Percentiles rank a stretch among this genome's conserved stretches.
These are phyloP conservation scores for Eutypa lata DNA, from an alignment of 2,329 filamentous ascomycete genomes.

Conservation along the genomic window DNA sequence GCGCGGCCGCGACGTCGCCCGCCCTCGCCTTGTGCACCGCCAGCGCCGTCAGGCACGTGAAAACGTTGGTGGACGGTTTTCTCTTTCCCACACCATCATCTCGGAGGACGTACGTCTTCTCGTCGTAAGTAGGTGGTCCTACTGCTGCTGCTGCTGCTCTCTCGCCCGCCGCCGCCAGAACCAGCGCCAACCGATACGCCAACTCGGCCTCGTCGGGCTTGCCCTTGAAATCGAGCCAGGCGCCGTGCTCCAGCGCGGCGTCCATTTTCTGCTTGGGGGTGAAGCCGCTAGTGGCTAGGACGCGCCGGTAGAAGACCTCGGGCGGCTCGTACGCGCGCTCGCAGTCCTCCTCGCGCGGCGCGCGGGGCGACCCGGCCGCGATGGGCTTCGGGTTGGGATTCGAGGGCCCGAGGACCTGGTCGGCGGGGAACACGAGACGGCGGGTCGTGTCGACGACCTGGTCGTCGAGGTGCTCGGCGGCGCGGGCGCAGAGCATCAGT, in stretches of 20 bases:
- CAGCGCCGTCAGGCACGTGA: conserved; percentile 72
- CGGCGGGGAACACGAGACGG: conserved; percentile 65
- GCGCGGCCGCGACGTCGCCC: conserved; percentile 63
- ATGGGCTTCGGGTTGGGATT: conserved; percentile 78
- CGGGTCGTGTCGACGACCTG: conserved; percentile 69
- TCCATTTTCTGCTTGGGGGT: conserved; percentile 74
- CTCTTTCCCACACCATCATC: conserved; percentile 42
- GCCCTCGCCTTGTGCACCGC: conserved; percentile 73
- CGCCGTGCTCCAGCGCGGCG: conserved; percentile 77
- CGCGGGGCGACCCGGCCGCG: conserved; percentile 57
- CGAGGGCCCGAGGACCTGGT: conserved; percentile 75
- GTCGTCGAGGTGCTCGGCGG: conserved; percentile 78
- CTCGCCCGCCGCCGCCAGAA: conserved; percentile 59
- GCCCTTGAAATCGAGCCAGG: conserved; percentile 79
- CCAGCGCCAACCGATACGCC: conserved; percentile 73
- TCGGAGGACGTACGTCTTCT: conserved; percentile 61
- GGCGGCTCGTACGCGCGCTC: conserved; percentile 66
- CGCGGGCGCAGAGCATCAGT: conserved; percentile 72
- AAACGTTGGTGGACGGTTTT: conserved; percentile 67
- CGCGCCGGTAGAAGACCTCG: conserved; percentile 75
- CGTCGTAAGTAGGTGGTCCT: conserved; percentile 46
- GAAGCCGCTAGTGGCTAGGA: conserved; percentile 78
- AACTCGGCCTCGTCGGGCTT: conserved; percentile 62
- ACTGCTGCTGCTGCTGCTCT: conserved; percentile 20
- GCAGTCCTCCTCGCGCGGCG: conserved; percentile 74